Conservation (phyloP, 768 basidiomycete species). For the Multifurca ochricompacta region DNA sequence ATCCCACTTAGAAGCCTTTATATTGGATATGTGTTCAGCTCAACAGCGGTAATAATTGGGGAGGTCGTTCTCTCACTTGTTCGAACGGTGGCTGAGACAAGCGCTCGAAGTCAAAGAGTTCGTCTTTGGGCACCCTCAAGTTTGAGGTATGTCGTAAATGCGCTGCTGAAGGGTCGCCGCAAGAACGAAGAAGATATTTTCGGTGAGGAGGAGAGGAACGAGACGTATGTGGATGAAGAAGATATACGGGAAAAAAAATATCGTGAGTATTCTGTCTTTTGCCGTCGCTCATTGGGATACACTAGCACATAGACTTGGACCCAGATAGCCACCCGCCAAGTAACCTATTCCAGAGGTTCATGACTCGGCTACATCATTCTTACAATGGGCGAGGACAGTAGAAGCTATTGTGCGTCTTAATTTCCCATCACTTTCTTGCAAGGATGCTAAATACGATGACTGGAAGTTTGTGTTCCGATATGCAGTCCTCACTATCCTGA, state of each 20-base stretch:
- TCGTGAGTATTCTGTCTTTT: slow-evolving; percentile 13
- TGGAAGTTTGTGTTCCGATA: slow-evolving; percentile 44
- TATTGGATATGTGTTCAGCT: slow-evolving; percentile 42
- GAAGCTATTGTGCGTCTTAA: slow-evolving; percentile 33
- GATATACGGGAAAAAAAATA: slow-evolving; percentile 14
- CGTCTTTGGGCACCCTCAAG: slow-evolving; percentile 46
- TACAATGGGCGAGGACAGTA: slow-evolving; percentile 36
- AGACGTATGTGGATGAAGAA: slow-evolving; percentile 23
- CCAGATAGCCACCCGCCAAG: slow-evolving; percentile 43
- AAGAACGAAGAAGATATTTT: slow-evolving; percentile 22
- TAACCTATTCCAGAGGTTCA: slow-evolving; percentile 36
- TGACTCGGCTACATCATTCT: slow-evolving; percentile 30
- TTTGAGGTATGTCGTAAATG: slow-evolving; percentile 29
- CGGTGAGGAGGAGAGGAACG: slow-evolving; percentile 27
- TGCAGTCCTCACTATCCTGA: slow-evolving; percentile 37
- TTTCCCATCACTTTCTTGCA: not conserved
- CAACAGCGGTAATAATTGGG: slow-evolving; percentile 35
- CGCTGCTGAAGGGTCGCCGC: slow-evolving; percentile 23
- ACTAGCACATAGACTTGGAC: slow-evolving; percentile 29
- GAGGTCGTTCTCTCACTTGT: slow-evolving; percentile 33
- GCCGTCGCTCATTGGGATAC: not conserved
- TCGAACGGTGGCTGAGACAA: slow-evolving; percentile 31
- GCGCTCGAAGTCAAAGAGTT: slow-evolving; percentile 31
- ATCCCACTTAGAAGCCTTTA: slow-evolving; percentile 38
- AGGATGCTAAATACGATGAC: not conserved